Evolutionary conservation across 768 basidiomycete species (phyloP).

Genomic region (Suillus plorans): DNA sequence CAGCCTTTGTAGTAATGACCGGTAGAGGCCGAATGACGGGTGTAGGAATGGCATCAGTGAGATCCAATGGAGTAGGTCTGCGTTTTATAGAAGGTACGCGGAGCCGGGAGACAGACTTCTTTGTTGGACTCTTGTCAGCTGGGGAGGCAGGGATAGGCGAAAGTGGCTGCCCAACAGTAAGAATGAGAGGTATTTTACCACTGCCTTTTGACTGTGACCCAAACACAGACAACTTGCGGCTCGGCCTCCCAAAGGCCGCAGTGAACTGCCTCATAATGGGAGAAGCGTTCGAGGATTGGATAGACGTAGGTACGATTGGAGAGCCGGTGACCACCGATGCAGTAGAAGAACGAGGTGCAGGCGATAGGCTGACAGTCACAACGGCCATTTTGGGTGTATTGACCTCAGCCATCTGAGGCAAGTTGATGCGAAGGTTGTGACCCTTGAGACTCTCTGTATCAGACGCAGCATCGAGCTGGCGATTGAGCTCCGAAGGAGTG

Average conservation of each 20-base stretch:
- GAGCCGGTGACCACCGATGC: background rate
- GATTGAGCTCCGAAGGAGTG: conserved; percentile 12
- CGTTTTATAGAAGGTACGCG: conserved; percentile 9
- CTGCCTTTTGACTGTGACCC: background rate
- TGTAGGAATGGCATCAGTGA: background rate
- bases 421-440: conserved; percentile 8
- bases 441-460: conserved; percentile 12
- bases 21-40: conserved; percentile 5
- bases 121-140: background rate
- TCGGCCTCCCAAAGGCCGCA: background rate
- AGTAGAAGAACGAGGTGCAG: conserved; percentile 6
- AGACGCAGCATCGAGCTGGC: conserved; percentile 11
- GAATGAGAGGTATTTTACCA: conserved; percentile 13
- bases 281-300: background rate
- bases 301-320: background rate
- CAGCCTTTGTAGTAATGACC: background rate
- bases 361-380: conserved; percentile 3
- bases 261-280: conserved; percentile 4
- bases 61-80: conserved; percentile 2
- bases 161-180: conserved; percentile 1
- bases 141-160: background rate
- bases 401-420: background rate
- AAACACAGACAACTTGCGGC: background rate
- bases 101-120: conserved; percentile 14
- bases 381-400: conserved; percentile 1